A percentile compares a stretch with the other conserved stretches of the same genome.
Evolutionary conservation across 345 rosid genomes (phyloP).

Genomic region (Eucalyptus urophylla): DNA sequence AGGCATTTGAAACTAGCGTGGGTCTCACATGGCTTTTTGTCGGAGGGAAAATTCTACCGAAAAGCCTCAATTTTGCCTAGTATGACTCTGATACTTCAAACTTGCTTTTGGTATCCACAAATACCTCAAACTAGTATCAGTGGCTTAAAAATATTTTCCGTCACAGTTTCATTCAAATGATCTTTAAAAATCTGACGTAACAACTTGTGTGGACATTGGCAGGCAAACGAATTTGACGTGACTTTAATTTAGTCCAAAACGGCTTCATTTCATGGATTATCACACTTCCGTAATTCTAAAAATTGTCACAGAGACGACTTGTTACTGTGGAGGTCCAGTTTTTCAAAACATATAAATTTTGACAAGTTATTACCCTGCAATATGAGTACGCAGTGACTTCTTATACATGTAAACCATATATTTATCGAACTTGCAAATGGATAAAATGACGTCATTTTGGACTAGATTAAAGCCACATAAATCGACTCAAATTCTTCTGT

Average conservation of each 20-base stretch:
- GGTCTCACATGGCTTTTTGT: not conserved
- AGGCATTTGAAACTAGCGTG: not conserved
- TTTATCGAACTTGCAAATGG: not conserved
- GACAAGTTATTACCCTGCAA: not conserved
- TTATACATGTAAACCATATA: not conserved
- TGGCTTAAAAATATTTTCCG: not conserved
- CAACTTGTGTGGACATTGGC: not conserved
- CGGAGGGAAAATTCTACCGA: not conserved
- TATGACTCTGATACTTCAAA: not conserved
- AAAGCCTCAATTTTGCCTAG: not conserved
- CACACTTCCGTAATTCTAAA: not conserved
- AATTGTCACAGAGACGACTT: not conserved
- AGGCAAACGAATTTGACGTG: not conserved
- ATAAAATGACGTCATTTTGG: not conserved
- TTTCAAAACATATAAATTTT: not conserved
- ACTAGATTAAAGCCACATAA: not conserved
- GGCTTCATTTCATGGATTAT: not conserved
- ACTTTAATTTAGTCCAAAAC: not conserved
- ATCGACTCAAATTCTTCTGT: no score
- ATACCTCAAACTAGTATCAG: not conserved
- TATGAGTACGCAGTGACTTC: not conserved
- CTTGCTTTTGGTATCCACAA: not conserved
- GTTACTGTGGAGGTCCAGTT: not conserved
- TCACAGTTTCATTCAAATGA: not conserved
- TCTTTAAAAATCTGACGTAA: not conserved